Evolutionary conservation across 768 basidiomycete genomes (phyloP), one percentile per base, ranked within the genome.

Genomic region (Cystobasidium ongulense): DNA sequence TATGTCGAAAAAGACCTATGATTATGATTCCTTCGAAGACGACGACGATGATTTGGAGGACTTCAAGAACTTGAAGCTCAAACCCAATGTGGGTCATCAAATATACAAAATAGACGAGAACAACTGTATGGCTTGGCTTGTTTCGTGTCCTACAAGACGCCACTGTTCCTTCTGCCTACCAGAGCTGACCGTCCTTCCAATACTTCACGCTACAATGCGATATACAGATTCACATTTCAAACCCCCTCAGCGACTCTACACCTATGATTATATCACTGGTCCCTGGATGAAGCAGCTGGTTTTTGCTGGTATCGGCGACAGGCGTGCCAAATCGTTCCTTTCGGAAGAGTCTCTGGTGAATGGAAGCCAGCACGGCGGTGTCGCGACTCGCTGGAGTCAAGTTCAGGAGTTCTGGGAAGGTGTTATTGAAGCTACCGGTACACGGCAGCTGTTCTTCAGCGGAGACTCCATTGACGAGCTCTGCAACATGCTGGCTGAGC

Each of bases 391-490:
- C 3, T 67, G 65, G 65, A 50, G 27, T 25, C 41, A 67, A 41
- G 39, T 8, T 17, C 65, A 67, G 4, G 46, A 43, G 65, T 67
- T 67, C 41, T 67, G 65, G 65, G 43, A 67, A 25, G 65, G 29
- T 29, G 27, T 39, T 18, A 67, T 67, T 27, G 65, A 29, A 11
- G 27, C 65, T 50, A 67, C 65, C 23, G 43, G 65, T 2, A 41
- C 43, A 25, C 43, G 52, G 13, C 41, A 50, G 29, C 25, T 67
- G n/a, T 67, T 67, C 43, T 67, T 67, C 46, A 46, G 41, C 65
- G 65, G 65, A 18, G 65, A 67, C 29, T 10, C 43, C 17, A 52
- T 67, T 15, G 65, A 53, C n/a, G 65, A 67, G 50, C 65, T 67
- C 8, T 67, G 65, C 50, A 67, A 46, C 41, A 43, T 67, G 41